A percentile compares a stretch with the other conserved stretches of the same genome.
Conservation (phyloP, 805 yeast genomes). For the Pichia manshurica region DNA sequence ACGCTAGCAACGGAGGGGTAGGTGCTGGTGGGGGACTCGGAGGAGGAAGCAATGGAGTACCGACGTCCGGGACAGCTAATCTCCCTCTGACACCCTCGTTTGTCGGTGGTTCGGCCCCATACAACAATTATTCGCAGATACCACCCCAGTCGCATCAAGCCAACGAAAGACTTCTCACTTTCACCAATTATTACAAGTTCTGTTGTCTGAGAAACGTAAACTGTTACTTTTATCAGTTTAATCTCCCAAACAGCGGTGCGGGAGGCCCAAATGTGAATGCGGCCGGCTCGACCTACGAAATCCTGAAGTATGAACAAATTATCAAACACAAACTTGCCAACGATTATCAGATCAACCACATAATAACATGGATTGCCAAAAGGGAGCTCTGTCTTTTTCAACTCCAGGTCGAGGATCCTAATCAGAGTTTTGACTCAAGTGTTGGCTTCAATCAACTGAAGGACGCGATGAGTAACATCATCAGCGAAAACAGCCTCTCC, state of each 20-base stretch:
- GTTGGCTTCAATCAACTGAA: conserved; percentile 28
- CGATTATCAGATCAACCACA: conserved; percentile 28
- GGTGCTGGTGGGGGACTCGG: background rate
- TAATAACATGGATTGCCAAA: conserved; percentile 27
- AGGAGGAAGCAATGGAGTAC: background rate
- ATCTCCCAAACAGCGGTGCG: conserved; percentile 2
- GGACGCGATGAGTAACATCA: conserved; percentile 30
- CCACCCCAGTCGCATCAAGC: conserved; percentile 3
- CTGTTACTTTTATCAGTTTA: conserved; percentile 29
- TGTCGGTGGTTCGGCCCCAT: background rate
- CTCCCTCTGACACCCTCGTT: background rate
- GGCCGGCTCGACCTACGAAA: conserved; percentile 21
- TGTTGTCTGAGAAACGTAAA: conserved; percentile 25
- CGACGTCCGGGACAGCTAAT: background rate
- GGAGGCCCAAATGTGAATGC: background rate
- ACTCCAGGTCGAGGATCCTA: conserved; percentile 16
- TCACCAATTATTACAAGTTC: conserved; percentile 29
- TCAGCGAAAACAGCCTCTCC: conserved; percentile 22
- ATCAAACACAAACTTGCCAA: conserved; percentile 22
- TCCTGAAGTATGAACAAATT: conserved; percentile 25
- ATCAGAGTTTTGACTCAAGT: conserved; percentile 10
- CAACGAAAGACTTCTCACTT: conserved; percentile 20
- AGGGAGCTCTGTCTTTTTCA: conserved; percentile 30
- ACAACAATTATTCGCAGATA: background rate
- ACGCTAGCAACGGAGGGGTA: background rate